Evolutionary conservation across 2,329 filamentous ascomycete genomes (phyloP).

Genomic region (Fusarium redolens): DNA sequence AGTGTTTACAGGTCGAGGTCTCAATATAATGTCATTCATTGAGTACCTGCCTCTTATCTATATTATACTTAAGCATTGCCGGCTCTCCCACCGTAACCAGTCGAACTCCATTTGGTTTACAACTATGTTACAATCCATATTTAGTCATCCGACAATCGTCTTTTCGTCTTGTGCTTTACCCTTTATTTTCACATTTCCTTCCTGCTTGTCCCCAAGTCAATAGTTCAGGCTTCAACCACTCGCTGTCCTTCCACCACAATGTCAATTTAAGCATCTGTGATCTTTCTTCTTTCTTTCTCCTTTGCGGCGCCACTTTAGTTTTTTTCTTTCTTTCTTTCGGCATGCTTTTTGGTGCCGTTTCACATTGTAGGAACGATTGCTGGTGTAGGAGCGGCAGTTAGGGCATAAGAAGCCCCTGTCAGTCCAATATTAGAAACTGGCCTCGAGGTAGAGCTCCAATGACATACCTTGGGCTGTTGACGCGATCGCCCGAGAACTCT

Average conservation of each 20-base stretch:
- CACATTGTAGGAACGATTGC: neutral
- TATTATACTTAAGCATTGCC: accelerated
- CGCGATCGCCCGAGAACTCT: accelerated
- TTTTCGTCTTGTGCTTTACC: accelerated
- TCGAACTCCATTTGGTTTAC: accelerated
- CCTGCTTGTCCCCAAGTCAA: too few species aligned
- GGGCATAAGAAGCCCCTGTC: accelerated
- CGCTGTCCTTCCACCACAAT: neutral
- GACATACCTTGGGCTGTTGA: neutral
- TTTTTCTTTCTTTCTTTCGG: neutral
- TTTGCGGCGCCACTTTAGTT: too few species aligned
- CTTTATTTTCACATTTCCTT: too few species aligned
- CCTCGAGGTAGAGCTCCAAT: accelerated
- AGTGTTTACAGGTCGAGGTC: too few species aligned
- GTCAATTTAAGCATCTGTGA: accelerated
- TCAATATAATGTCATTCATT: accelerated
- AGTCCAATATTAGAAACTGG: accelerated
- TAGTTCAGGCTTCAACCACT: too few species aligned
- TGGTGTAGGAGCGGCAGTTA: neutral
- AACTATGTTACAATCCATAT: accelerated
- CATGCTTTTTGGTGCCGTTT: neutral
- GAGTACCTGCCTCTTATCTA: accelerated
- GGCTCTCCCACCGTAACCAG: accelerated
- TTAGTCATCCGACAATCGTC: accelerated
- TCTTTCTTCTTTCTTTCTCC: too few species aligned